Percentiles rank a stretch among this genome's conserved stretches.
These are phyloP conservation scores for Leccinum pachyderme DNA, from an alignment of 1,284 basidiomycete species.

Conservation along the genomic window DNA sequence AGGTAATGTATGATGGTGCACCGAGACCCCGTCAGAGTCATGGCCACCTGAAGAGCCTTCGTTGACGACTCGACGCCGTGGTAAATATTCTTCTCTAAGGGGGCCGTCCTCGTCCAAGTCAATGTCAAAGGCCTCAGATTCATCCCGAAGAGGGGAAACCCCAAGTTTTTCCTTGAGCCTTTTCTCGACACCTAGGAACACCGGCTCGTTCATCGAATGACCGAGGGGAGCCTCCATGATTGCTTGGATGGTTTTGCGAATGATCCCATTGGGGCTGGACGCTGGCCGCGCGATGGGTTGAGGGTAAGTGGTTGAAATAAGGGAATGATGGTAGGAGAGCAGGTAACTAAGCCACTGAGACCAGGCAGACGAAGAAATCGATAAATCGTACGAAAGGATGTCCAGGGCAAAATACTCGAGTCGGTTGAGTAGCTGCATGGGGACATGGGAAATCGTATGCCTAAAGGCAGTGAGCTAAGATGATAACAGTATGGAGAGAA, in stretches of 20 bases:
- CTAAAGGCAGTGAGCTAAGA: slow-evolving; percentile 36
- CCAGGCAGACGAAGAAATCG: slow-evolving; percentile 63
- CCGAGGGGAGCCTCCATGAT: slow-evolving; percentile 50
- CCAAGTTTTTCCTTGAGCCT: slow-evolving; percentile 51
- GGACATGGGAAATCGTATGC: slow-evolving; percentile 76
- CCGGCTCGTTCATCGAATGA: slow-evolving; percentile 48
- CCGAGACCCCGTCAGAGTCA: neutral
- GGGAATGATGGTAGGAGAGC: slow-evolving; percentile 58
- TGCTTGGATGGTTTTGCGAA: slow-evolving; percentile 68
- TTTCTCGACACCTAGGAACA: slow-evolving; percentile 69
- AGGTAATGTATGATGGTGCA: slow-evolving; percentile 17
- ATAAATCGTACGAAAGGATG: slow-evolving; percentile 66
- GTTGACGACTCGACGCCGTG: slow-evolving; percentile 52
- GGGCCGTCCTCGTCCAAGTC: slow-evolving; percentile 80
- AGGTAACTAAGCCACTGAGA: slow-evolving; percentile 65
- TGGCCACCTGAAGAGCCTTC: slow-evolving; percentile 10
- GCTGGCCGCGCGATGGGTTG: slow-evolving; percentile 80
- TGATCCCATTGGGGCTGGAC: slow-evolving; percentile 60
- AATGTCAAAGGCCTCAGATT: slow-evolving; percentile 57
- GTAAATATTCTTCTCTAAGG: slow-evolving; percentile 74
- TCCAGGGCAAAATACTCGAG: slow-evolving; percentile 69
- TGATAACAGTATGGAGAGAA: neutral
- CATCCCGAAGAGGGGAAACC: slow-evolving; percentile 38
- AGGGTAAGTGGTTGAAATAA: slow-evolving; percentile 55
- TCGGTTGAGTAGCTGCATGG: slow-evolving; percentile 64